phyloP scores from a whole-genome alignment of 768 basidiomycete species.

The Collybia sordida region DNA sequence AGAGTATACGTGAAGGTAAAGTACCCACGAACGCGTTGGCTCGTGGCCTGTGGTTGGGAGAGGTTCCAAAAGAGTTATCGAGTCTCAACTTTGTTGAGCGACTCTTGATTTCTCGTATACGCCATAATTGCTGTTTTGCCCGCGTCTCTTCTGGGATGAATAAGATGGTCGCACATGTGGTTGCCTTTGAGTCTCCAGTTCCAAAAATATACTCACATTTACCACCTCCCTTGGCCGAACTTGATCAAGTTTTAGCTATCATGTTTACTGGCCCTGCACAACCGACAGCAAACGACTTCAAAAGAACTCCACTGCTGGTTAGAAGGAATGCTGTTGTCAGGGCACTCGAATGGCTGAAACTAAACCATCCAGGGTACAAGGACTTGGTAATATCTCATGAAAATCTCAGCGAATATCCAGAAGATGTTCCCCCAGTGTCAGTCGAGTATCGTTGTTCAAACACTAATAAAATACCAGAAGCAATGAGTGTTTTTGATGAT shows the following conservation, averaged over 20 bases:
- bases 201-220: slow-evolving; percentile 20
- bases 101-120: slow-evolving; percentile 17
- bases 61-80: slow-evolving; percentile 22
- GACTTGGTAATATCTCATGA: slow-evolving; percentile 26
- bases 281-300: slow-evolving; percentile 16
- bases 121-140: slow-evolving; percentile 28
- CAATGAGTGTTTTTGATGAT: slow-evolving; percentile 22
- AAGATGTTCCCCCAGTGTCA: slow-evolving; percentile 18
- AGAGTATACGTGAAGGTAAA: background rate
- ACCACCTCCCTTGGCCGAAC: slow-evolving; percentile 17
- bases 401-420: slow-evolving; percentile 21
- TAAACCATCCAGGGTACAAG: slow-evolving; percentile 33
- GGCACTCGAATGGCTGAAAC: slow-evolving; percentile 33
- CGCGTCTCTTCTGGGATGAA: slow-evolving; percentile 19
- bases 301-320: background rate
- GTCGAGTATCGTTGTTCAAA: slow-evolving; percentile 18
- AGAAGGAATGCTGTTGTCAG: background rate
- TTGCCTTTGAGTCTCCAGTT: slow-evolving; percentile 23
- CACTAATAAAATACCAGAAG: slow-evolving; percentile 19
- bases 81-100: slow-evolving; percentile 24
- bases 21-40: slow-evolving; percentile 21
- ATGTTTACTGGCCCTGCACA: slow-evolving; percentile 26
- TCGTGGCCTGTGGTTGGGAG: slow-evolving; percentile 32
- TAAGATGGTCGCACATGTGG: slow-evolving; percentile 26
- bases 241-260: slow-evolving; percentile 20